Evolutionary conservation across 345 rosid genomes (phyloP), one percentile per base, ranked within the genome.

Genomic region (Aurinia saxatilis): DNA sequence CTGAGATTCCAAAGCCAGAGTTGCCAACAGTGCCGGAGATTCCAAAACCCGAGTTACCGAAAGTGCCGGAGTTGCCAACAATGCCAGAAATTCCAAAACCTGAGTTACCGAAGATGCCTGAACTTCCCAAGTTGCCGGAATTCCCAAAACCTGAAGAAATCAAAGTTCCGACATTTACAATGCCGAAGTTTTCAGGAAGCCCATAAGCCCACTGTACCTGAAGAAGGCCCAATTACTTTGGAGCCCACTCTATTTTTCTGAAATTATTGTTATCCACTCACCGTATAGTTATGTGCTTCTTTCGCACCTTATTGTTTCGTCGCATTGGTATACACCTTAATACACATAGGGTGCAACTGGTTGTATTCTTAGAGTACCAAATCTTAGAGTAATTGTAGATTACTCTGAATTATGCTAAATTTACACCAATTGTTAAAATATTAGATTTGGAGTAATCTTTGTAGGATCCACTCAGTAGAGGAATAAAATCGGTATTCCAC

Each of bases 51-150:
- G 50, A 57, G 16, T 0, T 63, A 0, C 73, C 73, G 3, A 68
- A 55, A 34, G 1, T 37, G 2, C 64, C 71, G 17, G 53, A 65
- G 13, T 1, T 51, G 1, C 45, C 59, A 0, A 0, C 40, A 50
- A 0, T 27, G 2, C 72, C 59, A 0, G 64, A 60, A 15, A 11
- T 55, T 21, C 60, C 64, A 2, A 59, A 65, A 39, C 57, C 71
- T 4, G 51, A 65, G 13, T 1, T 62, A 3, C 65, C 74, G 0
- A 70, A 55, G 21, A 31, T 64, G 27, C 69, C 59, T 14, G 57
- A 70, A 34, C 1, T 54, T 9, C 60, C 65, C 1, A 57, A 64
- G 14, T 9, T 71, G 2, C 56, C 66, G 11, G 54, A 40, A 12
- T 10, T 70, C 1, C 74, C 68, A 36, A 44, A 23, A 38, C 34